Conservation (phyloP, 2,329 filamentous ascomycete genomes). For the Colletotrichum lini region DNA sequence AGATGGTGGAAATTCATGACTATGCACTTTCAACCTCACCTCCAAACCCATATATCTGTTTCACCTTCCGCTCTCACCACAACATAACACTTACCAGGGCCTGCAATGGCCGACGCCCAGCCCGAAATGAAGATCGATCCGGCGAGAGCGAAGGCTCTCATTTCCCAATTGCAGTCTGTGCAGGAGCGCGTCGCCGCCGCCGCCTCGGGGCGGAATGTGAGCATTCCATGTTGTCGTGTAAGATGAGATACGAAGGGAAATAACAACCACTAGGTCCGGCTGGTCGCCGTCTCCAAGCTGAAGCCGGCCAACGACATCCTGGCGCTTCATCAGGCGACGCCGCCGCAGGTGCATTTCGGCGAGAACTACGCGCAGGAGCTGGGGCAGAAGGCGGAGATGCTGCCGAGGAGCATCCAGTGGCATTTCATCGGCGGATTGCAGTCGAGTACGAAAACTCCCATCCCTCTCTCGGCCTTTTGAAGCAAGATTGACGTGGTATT, state of each 20-base stretch:
- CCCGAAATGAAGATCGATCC: conserved; percentile 74
- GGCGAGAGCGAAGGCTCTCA: conserved; percentile 72
- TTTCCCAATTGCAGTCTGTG: conserved; percentile 74
- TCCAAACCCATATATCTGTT: neutral
- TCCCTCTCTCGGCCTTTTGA: neutral
- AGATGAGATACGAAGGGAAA: neutral
- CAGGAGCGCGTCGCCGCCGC: conserved; percentile 69
- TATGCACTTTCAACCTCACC: conserved; percentile 11
- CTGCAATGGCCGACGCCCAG: conserved; percentile 41
- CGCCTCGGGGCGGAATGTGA: conserved; percentile 68
- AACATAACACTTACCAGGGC: neutral
- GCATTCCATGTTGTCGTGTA: conserved; percentile 45
- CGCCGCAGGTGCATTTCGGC: conserved; percentile 79
- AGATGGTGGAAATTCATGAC: conserved; percentile 34
- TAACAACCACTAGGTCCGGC: conserved; percentile 72
- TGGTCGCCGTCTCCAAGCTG: conserved; percentile 96
- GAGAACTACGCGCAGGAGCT: conserved; percentile 98
- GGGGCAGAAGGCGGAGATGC: conserved; percentile 83
- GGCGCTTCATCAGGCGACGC: conserved; percentile 76
- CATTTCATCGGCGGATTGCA: conserved; percentile 98
- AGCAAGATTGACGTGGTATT: neutral
- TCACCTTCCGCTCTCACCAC: neutral
- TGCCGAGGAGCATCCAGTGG: conserved; percentile 86
- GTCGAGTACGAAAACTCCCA: conserved; percentile 67
- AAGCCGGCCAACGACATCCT: conserved; percentile 95